These are phyloP conservation scores for Teratosphaeria epicoccoides DNA, from an alignment of 2,329 filamentous ascomycete genomes.

Conservation along the genomic window DNA sequence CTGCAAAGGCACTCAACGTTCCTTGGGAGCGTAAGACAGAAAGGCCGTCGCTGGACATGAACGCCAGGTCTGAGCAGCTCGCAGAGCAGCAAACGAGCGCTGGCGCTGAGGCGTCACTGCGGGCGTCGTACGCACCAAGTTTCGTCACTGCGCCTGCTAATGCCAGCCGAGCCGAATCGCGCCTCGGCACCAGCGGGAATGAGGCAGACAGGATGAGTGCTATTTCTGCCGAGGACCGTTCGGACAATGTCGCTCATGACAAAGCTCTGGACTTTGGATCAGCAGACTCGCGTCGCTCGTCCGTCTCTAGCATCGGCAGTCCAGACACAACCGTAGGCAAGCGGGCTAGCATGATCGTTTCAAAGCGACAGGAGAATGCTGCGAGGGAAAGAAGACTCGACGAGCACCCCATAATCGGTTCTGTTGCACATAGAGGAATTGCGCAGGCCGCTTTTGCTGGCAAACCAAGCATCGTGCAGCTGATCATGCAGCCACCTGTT, in stretches of 20 bases:
- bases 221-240: slow-evolving; percentile 12
- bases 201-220: slow-evolving; percentile 10
- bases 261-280: slow-evolving; percentile 1
- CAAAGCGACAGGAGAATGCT: not conserved
- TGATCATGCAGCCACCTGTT: not conserved
- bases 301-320: slow-evolving; percentile 18
- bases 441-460: not conserved
- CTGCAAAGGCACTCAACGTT: not conserved
- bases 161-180: not conserved
- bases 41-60: not conserved
- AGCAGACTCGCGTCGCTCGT: slow-evolving; percentile 12
- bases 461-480: not conserved
- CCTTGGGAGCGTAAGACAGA: not conserved
- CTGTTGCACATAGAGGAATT: not conserved
- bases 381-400: not conserved
- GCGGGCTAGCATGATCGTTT: slow-evolving; percentile 2
- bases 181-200: not conserved
- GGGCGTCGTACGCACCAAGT: not conserved
- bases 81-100: not conserved
- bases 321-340: slow-evolving; percentile 3
- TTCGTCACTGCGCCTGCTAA: not conserved
- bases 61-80: not conserved
- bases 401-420: too few species aligned
- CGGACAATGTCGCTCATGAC: slow-evolving; percentile 2
- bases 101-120: not conserved